Evolutionary conservation across 2,329 filamentous ascomycete species (phyloP), one percentile per base, ranked within the genome.

Genomic region (Orbilia oligospora): DNA sequence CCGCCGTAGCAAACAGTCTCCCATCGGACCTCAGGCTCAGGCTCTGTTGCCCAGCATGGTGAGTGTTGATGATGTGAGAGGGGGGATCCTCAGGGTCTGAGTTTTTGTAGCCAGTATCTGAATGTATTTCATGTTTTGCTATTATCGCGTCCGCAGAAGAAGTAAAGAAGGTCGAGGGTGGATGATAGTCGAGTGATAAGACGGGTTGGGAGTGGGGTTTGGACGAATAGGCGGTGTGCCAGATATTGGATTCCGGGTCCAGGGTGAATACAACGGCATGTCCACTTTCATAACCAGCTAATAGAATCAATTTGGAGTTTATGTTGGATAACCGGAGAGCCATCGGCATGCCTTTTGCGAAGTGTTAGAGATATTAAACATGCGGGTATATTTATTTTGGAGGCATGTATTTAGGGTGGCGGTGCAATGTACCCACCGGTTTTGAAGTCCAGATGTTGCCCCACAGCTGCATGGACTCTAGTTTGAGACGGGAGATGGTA

Each of bases 21-120:
- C 90, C 92, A 83, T 99, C 96, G 0, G 90, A 91, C 14, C 96
- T 90, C 24, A 97, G 88, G 2, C 85, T 86, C 5, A 99, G 85
- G 10, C 90, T 89, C 84, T 99, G 96, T 83, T 98, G 95, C 0
- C 96, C 96, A 0, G 94, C 89, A 84, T 98, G 96, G 83, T 92
- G 95, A 0, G 95, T 97, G 81, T 95, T 90, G 53, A 90, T 80
- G 0, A 85, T 98, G 95, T 4, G 94, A 94, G 8, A 91, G 90
- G 0, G 93, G 86, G 82, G 94, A 90, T 12, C 86, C 86, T 12
- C 85, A 6, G 27, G 27, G 3, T 3, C 27, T 84, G 6, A n/a
- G 38, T 36, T 41, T 24, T 20, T 9, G 58, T 78, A 36, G 56
- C 81, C 10, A 66, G 69, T n/a, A 22, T 81, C 46, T 41, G 81